phyloP scores from a whole-genome alignment of 257 asterid species.

The Echium plantagineum region DNA sequence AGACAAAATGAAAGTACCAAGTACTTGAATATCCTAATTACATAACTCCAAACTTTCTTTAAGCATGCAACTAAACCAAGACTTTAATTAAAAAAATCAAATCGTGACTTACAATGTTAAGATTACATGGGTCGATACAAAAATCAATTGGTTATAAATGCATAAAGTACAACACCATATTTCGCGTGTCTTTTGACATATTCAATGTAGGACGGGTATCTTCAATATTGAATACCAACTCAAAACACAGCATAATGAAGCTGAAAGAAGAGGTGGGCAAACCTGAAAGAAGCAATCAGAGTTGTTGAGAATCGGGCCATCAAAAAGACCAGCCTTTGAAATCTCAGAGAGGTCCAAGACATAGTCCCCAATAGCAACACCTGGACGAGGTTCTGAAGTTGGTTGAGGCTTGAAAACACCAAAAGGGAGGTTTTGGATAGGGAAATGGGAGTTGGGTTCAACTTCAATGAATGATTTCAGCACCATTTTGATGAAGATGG shows the following conservation, averaged over 20 bases:
- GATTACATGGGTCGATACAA: too few relatives aligned
- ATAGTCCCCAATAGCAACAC: slow-evolving; percentile 67
- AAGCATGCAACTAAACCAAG: too few relatives aligned
- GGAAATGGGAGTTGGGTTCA: slow-evolving; percentile 78
- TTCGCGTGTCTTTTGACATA: too few relatives aligned
- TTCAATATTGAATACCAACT: too few relatives aligned
- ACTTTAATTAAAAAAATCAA: too few relatives aligned
- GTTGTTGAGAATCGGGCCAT: slow-evolving; percentile 46
- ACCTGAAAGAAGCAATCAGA: slow-evolving; percentile 82
- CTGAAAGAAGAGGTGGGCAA: neutral
- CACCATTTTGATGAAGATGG: slow-evolving; percentile 24
- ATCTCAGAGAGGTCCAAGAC: slow-evolving; percentile 66
- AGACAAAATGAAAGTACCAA: too few relatives aligned
- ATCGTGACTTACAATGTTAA: too few relatives aligned
- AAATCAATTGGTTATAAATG: too few relatives aligned
- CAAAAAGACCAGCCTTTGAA: slow-evolving; percentile 69
- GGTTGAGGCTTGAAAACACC: slow-evolving; percentile 70
- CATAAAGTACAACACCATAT: too few relatives aligned
- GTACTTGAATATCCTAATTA: too few relatives aligned
- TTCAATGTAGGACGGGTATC: too few relatives aligned
- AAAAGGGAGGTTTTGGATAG: slow-evolving; percentile 88
- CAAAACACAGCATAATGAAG: neutral
- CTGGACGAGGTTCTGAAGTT: slow-evolving; percentile 57
- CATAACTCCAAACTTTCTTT: too few relatives aligned
- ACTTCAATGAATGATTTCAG: slow-evolving; percentile 72